These are phyloP conservation scores for Torulaspora indica DNA, from an alignment of 805 yeast species.

Conservation along the genomic window DNA sequence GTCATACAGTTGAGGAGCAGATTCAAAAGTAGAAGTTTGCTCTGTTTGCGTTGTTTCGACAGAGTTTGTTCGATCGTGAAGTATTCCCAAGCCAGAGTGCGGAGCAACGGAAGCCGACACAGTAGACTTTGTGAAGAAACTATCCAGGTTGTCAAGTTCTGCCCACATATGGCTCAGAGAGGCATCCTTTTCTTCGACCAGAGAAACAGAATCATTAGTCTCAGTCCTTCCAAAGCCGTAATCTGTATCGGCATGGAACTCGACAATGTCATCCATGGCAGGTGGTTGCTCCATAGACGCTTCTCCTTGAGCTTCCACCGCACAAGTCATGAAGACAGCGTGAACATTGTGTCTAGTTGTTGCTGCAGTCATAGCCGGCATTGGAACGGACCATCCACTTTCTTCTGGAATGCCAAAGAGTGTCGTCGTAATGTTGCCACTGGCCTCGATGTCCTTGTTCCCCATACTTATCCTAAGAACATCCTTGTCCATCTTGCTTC, in stretches of 20 bases:
- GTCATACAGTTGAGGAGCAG: constrained; percentile 74
- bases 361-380: constrained; percentile 88
- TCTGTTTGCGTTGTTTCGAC: constrained; percentile 57
- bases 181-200: constrained; percentile 60
- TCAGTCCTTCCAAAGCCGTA: constrained; percentile 29
- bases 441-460: constrained; percentile 67
- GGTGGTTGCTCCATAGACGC: constrained; percentile 20
- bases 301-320: constrained; percentile 29
- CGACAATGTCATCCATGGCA: constrained; percentile 29
- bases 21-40: constrained; percentile 51
- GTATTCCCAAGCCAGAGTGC: constrained; percentile 20
- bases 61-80: constrained; percentile 44
- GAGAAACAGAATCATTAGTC: constrained; percentile 26
- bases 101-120: constrained; percentile 13
- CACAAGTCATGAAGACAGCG: constrained; percentile 87
- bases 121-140: constrained; percentile 70
- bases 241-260: constrained; percentile 35
- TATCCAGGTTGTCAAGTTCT: constrained; percentile 81
- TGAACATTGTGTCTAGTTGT: constrained; percentile 89
- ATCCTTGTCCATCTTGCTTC: constrained; percentile 85
- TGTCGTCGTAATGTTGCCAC: constrained; percentile 80
- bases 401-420: constrained; percentile 88
- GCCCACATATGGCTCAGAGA: constrained; percentile 90
- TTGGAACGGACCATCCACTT: constrained; percentile 95
- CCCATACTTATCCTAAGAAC: constrained; percentile 90